A percentile compares a stretch with the other conserved stretches of the same genome.
Conservation (phyloP, 2,329 filamentous ascomycete genomes). For the Davidsoniella virescens region DNA sequence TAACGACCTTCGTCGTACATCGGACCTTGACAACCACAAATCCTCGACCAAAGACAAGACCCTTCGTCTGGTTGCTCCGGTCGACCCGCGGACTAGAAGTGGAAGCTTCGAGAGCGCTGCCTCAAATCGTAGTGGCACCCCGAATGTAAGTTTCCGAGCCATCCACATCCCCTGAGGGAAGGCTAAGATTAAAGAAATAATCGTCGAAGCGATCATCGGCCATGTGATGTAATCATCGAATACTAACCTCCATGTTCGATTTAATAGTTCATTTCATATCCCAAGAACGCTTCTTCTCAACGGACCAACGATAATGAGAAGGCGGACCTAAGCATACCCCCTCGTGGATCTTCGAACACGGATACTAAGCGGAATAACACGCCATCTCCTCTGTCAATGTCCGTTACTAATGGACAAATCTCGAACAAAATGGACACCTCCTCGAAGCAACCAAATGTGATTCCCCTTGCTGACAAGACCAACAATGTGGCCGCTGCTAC, state of each 20-base stretch:
- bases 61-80: slow-evolving; percentile 22
- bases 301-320: slow-evolving; percentile 6
- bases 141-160: slow-evolving; percentile 41
- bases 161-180: neutral
- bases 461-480: slow-evolving; percentile 20
- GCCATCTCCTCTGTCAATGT: slow-evolving; percentile 60
- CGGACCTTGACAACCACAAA: slow-evolving; percentile 16
- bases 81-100: slow-evolving; percentile 26
- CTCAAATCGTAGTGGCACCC: slow-evolving; percentile 40
- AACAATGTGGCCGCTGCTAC: slow-evolving; percentile 13
- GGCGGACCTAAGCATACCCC: slow-evolving; percentile 9
- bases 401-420: slow-evolving; percentile 45
- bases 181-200: too few species aligned
- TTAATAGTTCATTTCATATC: neutral
- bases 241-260: neutral
- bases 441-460: slow-evolving; percentile 12
- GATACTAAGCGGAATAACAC: slow-evolving; percentile 50
- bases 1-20: slow-evolving; percentile 8
- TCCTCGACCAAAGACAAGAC: slow-evolving; percentile 18
- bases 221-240: neutral
- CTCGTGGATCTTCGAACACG: slow-evolving; percentile 13
- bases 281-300: neutral
- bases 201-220: too few species aligned
- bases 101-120: slow-evolving; percentile 50
- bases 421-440: slow-evolving; percentile 28